Percentiles rank a stretch among this genome's conserved stretches.
Evolutionary conservation across 768 basidiomycete genomes (phyloP).

Genomic region (Saitozyma podzolica): DNA sequence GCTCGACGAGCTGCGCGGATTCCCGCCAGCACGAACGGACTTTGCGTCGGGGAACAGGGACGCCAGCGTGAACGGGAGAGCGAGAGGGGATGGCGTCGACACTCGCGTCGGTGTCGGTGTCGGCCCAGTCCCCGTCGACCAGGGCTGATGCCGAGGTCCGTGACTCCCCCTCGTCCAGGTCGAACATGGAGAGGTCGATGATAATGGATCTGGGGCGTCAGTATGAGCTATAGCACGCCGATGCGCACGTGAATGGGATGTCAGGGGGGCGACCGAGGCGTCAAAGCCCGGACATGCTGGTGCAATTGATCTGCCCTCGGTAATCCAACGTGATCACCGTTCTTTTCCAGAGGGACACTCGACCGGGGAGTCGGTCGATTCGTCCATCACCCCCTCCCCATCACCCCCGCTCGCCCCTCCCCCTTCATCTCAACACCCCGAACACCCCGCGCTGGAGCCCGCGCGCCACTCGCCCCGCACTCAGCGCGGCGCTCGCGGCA

Average conservation of each 20-base stretch:
- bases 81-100: neutral
- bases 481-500: neutral
- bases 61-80: neutral
- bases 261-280: neutral
- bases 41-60: neutral
- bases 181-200: slow-evolving; percentile 50
- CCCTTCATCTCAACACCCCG: no score
- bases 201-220: slow-evolving; percentile 35
- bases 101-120: no score
- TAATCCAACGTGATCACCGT: no score
- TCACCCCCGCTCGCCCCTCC: neutral
- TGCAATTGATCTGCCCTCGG: no score
- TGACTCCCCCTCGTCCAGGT: slow-evolving; percentile 36
- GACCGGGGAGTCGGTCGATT: no score
- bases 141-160: no score
- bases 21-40: slow-evolving; percentile 42
- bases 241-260: neutral
- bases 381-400: no score
- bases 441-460: no score
- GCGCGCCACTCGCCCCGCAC: neutral
- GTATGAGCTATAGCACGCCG: neutral
- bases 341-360: no score
- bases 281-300: neutral
- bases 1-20: slow-evolving; percentile 34
- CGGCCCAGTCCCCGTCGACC: no score